Base-by-base conservation (phyloP, 805 yeast species). In the Candida schatavii region DNA sequence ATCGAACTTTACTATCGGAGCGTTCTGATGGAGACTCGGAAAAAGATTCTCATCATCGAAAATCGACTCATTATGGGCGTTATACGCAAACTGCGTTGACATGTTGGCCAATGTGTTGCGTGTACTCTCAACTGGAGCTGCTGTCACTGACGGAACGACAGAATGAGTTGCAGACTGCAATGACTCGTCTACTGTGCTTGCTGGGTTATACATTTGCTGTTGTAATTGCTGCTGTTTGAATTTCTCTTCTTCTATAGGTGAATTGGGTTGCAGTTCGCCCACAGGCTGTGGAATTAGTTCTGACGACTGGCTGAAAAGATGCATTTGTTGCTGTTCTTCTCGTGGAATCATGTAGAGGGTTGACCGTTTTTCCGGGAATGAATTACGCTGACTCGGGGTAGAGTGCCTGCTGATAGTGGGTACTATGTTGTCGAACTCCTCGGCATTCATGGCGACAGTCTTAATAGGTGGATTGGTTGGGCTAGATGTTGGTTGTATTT, bases 31-130 rank as follows among this genome's bases (percentile, higher is more conserved):
- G 20, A 43, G 45, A 15, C 45, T 41, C 9, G 73, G 75, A 42
- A 63, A 68, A 48, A 59, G 41, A 18, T 57, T 44, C 23, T 45
- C 54, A 46, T 69, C 71, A 40, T 70, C 75, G 46, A 57, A 69
- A 5, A 64, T 56, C 22, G 62, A 48, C 43, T 70, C 74, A 37
- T 61, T 49, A 48, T 68, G 73, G 21, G 52, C 51, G 51, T 64
- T 61, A 52, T 68, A 67, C 9, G 39, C 44, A 48, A 54, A 55
- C 46, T 4, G 35, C 13, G 27, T 33, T 23, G 22, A 31, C 14
- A 22, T 46, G 46, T 39, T 43, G 32, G 34, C 45, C 43, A 36
- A 41, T 23, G 35, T 31, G 35, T 45, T 46, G 6, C 40, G 13
- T 15, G 41, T 11, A 21, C 13, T 13, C 31, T 17, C 15, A 3